phyloP scores from a whole-genome alignment of 176 grass and related monocot species.

The Hordeum marinum region DNA sequence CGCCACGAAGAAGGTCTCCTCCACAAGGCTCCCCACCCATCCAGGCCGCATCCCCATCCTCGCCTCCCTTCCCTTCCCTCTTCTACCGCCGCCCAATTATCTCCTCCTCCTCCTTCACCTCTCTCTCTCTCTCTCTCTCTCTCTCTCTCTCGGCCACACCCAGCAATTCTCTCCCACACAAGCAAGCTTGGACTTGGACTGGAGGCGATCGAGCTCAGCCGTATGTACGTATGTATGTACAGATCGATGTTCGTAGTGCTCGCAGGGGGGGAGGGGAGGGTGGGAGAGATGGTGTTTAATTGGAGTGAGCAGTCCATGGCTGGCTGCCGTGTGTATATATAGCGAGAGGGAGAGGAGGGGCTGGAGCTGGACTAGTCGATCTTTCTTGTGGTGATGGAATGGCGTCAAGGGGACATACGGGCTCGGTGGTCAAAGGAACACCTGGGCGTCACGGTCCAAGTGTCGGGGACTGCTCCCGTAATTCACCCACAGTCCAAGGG shows the following conservation, averaged over 20 bases:
- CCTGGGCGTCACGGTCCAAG: conserved; percentile 34
- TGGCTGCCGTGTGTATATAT: conserved; percentile 27
- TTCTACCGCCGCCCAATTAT: no score
- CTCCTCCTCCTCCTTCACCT: no score
- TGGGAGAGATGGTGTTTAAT: background rate
- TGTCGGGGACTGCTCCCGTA: background rate
- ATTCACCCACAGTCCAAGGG: no score
- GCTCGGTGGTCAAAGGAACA: conserved; percentile 27
- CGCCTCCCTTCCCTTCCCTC: background rate
- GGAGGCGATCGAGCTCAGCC: background rate
- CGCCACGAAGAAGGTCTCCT: conserved; percentile 85
- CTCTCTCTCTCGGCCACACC: background rate
- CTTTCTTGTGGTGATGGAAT: background rate
- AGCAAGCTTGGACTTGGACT: background rate
- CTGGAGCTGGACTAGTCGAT: no score
- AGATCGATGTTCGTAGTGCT: background rate
- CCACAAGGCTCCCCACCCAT: conserved; percentile 63
- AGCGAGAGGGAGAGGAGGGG: background rate
- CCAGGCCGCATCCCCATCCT: conserved; percentile 43
- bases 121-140: background rate
- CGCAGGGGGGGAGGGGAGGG: background rate
- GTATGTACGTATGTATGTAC: background rate
- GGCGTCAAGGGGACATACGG: conserved; percentile 25
- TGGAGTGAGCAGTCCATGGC: conserved; percentile 8
- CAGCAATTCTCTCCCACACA: background rate